Conservation (phyloP, 1,139 yeast species). For the Suhomyces coccinellae region DNA sequence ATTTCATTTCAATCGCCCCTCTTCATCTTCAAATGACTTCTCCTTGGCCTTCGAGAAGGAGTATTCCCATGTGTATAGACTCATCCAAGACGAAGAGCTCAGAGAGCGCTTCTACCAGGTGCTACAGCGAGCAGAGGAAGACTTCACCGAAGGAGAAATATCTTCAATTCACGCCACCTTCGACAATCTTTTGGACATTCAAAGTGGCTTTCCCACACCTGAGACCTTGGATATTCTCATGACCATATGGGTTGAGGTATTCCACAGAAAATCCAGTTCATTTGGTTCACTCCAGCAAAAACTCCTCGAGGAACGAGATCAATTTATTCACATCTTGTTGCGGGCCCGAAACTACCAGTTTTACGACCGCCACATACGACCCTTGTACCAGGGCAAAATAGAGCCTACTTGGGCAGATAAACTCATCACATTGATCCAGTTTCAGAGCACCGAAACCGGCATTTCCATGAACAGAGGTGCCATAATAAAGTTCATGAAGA, state of each 20-base stretch:
- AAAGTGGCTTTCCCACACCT: slow-evolving; percentile 19
- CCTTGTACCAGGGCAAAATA: slow-evolving; percentile 16
- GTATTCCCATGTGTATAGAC: slow-evolving; percentile 17
- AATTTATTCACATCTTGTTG: slow-evolving; percentile 24
- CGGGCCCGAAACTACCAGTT: slow-evolving; percentile 21
- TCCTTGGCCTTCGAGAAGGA: slow-evolving; percentile 8
- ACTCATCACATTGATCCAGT: slow-evolving; percentile 23
- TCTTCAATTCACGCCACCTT: slow-evolving; percentile 17
- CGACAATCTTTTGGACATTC: slow-evolving; percentile 20
- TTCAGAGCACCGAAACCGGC: slow-evolving; percentile 16
- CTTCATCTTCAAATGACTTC: background rate
- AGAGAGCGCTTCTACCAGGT: slow-evolving; percentile 15
- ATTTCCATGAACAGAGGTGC: slow-evolving; percentile 15
- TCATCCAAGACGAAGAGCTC: slow-evolving; percentile 15
- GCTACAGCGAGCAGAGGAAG: background rate
- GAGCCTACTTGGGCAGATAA: slow-evolving; percentile 26
- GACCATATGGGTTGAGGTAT: slow-evolving; percentile 23
- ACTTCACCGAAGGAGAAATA: slow-evolving; percentile 15
- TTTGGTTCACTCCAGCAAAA: slow-evolving; percentile 17
- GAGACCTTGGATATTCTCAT: slow-evolving; percentile 19
- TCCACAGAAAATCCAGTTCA: slow-evolving; percentile 6
- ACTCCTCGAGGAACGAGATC: slow-evolving; percentile 20
- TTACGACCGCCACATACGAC: slow-evolving; percentile 17
- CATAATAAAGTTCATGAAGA: slow-evolving; percentile 18
- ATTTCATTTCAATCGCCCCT: background rate